Evolutionary conservation across 345 rosid species (phyloP).

Genomic region (Salix koriyanagi): DNA sequence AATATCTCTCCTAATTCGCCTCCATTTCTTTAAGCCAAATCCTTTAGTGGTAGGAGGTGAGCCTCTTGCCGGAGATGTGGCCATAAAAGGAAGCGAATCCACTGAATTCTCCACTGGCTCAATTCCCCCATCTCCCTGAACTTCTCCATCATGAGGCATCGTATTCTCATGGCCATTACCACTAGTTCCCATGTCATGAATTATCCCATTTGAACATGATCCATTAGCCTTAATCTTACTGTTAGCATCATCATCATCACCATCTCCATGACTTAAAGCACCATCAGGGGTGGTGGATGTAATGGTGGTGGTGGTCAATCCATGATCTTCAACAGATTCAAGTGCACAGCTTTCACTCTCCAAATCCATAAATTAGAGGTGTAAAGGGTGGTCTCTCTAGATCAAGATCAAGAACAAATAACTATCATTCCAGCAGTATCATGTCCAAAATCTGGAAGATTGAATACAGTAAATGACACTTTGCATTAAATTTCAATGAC

Average conservation of each 20-base stretch:
- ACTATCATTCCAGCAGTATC: constrained; percentile 51
- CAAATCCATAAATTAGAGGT: constrained; percentile 36
- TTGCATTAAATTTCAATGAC: constrained; percentile 13
- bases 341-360: constrained; percentile 35
- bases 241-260: constrained; percentile 3
- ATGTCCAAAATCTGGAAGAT: constrained; percentile 26
- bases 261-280: not conserved
- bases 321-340: constrained; percentile 57
- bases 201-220: constrained; percentile 23
- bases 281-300: not conserved
- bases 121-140: constrained; percentile 16
- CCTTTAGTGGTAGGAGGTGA: constrained; percentile 48
- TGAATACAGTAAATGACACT: not conserved
- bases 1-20: constrained; percentile 59
- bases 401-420: constrained; percentile 55
- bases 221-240: constrained; percentile 34
- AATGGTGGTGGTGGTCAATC: constrained; percentile 3
- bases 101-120: constrained; percentile 12
- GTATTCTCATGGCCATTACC: constrained; percentile 10
- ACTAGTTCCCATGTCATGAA: constrained; percentile 16
- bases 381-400: constrained; percentile 13
- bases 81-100: constrained; percentile 13
- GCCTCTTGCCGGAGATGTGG: constrained; percentile 22
- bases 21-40: constrained; percentile 79
- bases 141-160: constrained; percentile 8